phyloP scores from a whole-genome alignment of 768 basidiomycete species.

The Cystofilobasidium macerans region DNA sequence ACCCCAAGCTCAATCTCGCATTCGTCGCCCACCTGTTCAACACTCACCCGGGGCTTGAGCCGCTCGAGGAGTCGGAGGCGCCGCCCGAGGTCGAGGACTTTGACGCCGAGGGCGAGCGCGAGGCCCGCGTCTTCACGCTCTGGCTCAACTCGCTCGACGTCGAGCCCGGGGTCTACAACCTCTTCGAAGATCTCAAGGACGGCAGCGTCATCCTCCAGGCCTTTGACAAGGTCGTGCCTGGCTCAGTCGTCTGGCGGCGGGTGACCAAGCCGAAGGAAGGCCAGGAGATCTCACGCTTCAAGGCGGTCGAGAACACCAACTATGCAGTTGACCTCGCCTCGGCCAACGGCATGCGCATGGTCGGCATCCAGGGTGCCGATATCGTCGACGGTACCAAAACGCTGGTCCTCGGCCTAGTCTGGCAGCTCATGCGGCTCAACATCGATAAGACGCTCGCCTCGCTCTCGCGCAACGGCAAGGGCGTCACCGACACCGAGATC shows the following conservation, averaged over 20 bases:
- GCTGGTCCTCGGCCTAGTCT: conserved; percentile 86
- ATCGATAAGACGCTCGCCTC: conserved; percentile 79
- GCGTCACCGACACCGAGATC: conserved; percentile 84
- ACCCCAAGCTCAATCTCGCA: conserved; percentile 84
- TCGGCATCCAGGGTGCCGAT: conserved; percentile 95
- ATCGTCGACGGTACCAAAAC: conserved; percentile 91
- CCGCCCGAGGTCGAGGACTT: conserved; percentile 88
- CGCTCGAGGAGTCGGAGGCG: conserved; percentile 84
- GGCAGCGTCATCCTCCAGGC: conserved; percentile 86
- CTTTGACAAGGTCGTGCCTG: conserved; percentile 89
- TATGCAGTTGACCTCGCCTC: conserved; percentile 86
- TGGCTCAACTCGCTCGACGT: conserved; percentile 98
- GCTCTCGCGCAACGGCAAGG: conserved; percentile 58
- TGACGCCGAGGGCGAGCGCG: conserved; percentile 96
- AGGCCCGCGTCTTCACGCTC: conserved; percentile 92
- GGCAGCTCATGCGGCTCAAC: conserved; percentile 92
- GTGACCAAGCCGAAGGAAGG: conserved; percentile 86
- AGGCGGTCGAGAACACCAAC: conserved; percentile 96
- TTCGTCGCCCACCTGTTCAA: conserved; percentile 99
- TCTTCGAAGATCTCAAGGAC: conserved; percentile 88
- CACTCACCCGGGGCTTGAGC: conserved; percentile 86
- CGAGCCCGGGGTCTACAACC: conserved; percentile 88
- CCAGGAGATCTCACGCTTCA: conserved; percentile 80
- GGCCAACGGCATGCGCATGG: conserved; percentile 85
- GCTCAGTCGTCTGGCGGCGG: conserved; percentile 84